Conservation (phyloP, 2,329 filamentous ascomycete species). For the Fusarium torreyae region DNA sequence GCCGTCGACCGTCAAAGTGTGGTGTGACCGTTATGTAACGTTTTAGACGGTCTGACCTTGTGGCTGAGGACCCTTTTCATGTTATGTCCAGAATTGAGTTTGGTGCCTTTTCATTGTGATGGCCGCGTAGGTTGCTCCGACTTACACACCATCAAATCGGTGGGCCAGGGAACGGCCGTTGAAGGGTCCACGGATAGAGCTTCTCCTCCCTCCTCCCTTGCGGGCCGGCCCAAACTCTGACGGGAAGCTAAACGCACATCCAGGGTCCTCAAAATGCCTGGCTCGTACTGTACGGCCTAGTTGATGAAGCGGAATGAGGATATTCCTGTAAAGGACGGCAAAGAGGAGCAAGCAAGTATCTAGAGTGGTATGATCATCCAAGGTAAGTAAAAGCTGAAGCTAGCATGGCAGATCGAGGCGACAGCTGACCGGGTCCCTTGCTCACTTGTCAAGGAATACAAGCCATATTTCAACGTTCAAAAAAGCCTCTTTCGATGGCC, state of each 20-base stretch:
- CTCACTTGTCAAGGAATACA: conserved; percentile 30
- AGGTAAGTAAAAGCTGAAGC: conserved; percentile 36
- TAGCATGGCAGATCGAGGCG: conserved; percentile 40
- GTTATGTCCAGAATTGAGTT: conserved; percentile 39
- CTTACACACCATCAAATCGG: conserved; percentile 35
- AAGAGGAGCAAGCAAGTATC: conserved; percentile 8
- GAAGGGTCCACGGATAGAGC: conserved; percentile 31
- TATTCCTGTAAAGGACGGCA: conserved; percentile 14
- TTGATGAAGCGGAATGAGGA: conserved; percentile 5
- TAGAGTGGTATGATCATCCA: conserved; percentile 27
- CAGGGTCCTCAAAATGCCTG: conserved; percentile 12
- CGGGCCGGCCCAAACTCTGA: conserved; percentile 42
- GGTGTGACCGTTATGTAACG: conserved; percentile 22
- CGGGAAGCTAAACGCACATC: conserved; percentile 39
- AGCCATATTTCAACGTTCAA: conserved; percentile 37
- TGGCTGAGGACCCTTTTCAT: conserved; percentile 24
- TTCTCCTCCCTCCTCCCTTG: conserved; percentile 27
- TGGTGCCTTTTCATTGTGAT: conserved; percentile 28
- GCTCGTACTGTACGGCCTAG: conserved; percentile 16
- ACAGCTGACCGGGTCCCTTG: conserved; percentile 46
- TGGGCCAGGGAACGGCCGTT: conserved; percentile 36
- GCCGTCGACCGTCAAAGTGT: conserved; percentile 11
- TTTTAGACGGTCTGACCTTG: conserved; percentile 34
- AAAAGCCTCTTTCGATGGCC: conserved; percentile 30
- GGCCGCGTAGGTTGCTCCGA: conserved; percentile 8